phyloP scores from a whole-genome alignment of 2,329 filamentous ascomycete genomes.

The Rhinocladiella similis region DNA sequence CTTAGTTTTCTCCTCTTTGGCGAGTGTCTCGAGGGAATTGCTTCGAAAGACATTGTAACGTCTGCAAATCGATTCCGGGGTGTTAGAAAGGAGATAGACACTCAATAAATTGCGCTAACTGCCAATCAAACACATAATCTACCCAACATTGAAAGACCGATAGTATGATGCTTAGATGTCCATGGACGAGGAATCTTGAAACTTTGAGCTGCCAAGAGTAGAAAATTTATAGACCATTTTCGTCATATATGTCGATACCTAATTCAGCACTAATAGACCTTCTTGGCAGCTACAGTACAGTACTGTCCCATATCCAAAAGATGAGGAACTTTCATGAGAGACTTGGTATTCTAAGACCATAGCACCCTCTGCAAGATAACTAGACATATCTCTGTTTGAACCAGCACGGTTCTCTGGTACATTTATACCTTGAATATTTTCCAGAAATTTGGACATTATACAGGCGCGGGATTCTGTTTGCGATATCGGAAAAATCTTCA shows the following conservation, averaged over 20 bases:
- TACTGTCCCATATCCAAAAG: no score
- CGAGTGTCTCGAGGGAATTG: not conserved
- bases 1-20: conserved; percentile 36
- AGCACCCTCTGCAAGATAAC: no score
- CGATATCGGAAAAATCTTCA: conserved; percentile 5
- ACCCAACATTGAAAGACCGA: no score
- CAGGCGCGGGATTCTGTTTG: not conserved
- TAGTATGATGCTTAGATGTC: not conserved
- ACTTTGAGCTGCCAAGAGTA: conserved; percentile 12
- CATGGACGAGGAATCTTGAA: not conserved
- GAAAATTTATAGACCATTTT: not conserved
- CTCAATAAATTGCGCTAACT: no score
- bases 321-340: no score
- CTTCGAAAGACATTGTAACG: conserved; percentile 6
- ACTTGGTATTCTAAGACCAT: no score
- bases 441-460: not conserved
- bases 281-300: no score
- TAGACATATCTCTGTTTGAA: no score
- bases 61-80: no score
- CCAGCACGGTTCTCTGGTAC: not conserved
- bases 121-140: no score
- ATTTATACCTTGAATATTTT: not conserved
- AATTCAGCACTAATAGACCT: no score
- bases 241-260: not conserved
- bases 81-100: no score